Conservation (phyloP, 2,329 filamentous ascomycete genomes). For the Clonostachys rosea region DNA sequence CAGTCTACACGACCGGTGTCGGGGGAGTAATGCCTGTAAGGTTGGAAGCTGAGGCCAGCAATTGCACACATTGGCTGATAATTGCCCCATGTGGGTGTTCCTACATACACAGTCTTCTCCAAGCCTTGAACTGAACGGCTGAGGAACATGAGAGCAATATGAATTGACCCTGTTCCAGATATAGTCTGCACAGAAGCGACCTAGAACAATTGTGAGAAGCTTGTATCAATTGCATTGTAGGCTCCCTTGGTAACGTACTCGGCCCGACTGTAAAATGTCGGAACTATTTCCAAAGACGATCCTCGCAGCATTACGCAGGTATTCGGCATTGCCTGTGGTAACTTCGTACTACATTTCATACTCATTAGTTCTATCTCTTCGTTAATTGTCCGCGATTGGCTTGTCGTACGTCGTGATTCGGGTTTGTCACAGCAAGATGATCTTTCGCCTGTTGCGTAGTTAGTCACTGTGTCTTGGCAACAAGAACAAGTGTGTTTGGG, state of each 20-base stretch:
- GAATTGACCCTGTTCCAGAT: slow-evolving; percentile 28
- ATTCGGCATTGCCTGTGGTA: slow-evolving; percentile 22
- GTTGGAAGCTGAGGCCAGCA: slow-evolving; percentile 16
- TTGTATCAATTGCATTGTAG: too few species aligned
- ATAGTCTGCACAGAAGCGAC: slow-evolving; percentile 28
- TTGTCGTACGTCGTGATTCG: slow-evolving; percentile 15
- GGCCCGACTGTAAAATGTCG: not conserved
- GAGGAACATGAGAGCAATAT: slow-evolving; percentile 24
- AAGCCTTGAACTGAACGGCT: slow-evolving; percentile 12
- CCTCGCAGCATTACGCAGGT: slow-evolving; percentile 16
- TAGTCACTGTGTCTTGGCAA: too few species aligned
- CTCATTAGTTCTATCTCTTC: not conserved
- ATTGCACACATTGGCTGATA: slow-evolving; percentile 21
- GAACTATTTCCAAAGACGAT: slow-evolving; percentile 20
- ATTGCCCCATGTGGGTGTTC: slow-evolving; percentile 25
- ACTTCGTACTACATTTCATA: slow-evolving; percentile 18
- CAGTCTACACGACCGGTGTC: slow-evolving; percentile 16
- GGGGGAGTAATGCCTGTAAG: slow-evolving; percentile 22
- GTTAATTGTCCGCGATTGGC: not conserved
- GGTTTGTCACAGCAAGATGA: slow-evolving; percentile 8
- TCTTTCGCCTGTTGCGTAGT: slow-evolving; percentile 12
- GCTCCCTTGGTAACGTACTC: slow-evolving; percentile 1
- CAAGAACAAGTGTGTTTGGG: too few species aligned
- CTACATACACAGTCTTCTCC: slow-evolving; percentile 17
- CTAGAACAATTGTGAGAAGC: slow-evolving; percentile 2